Base-by-base conservation (phyloP, 2,329 filamentous ascomycete genomes). In the Aspergillus nomiae region DNA sequence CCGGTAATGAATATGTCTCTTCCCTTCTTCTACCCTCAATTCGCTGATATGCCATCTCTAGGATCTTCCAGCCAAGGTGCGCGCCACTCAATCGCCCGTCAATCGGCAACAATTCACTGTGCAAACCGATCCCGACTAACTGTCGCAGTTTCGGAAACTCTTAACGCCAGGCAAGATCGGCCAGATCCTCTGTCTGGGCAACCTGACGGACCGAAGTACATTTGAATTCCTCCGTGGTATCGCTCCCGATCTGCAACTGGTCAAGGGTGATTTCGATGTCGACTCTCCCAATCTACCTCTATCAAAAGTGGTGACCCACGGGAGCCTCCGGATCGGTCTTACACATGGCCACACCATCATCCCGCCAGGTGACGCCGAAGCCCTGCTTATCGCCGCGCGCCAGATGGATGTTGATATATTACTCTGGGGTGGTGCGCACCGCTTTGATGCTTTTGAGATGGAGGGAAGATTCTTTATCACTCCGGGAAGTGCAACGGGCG, bases 61-160 rank as follows among this genome's bases (percentile, higher is more conserved):
- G 86, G 86, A 96, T 78, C 94, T 97, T 73, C 93, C 93, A 63
- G 85, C 90, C 78, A 96, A 96, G 89, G 92, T 93, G 84, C 69
- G 68, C 69, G 59, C 34, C 46, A 30, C 24, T 51, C 24, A 55
- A 41, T 53, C 24, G 43, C 24, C 38, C 45, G 24, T 48, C 53
- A 51, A 51, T 32, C 48, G 12, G 28, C 48, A 32, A 34, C 34
- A n/a, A 32, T 36, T 59, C 45, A 38, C 53, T 60, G 50, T 38
- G 56, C 58, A 62, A 53, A 57, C 56, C 54, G 34, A 60, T 55
- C 45, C 21, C 6, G 59, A 67, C 69, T 63, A 59, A 65, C 56
- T 51, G 58, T 55, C 62, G 55, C 77, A 94, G 91, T 94, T 94
- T 84, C 92, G 92, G 77, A 93, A 93, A 77, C 90, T 94, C 71